phyloP scores from a whole-genome alignment of 2,329 filamentous ascomycete genomes.

The Hysterium pulicare region DNA sequence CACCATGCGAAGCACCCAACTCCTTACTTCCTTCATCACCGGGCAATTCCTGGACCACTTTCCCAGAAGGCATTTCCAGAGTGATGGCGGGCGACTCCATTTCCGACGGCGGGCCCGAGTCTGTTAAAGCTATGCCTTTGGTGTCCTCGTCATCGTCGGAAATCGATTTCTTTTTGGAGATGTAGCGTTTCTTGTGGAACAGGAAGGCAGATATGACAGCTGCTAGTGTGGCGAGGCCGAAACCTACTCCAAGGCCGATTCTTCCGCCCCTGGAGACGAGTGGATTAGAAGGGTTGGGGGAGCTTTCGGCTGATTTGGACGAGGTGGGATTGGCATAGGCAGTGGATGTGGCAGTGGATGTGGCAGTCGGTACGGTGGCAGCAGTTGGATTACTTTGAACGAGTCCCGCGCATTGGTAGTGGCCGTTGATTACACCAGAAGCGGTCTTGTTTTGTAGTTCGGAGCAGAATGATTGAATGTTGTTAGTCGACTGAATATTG shows the following conservation, averaged over 20 bases:
- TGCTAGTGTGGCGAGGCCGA: background rate
- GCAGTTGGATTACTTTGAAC: background rate
- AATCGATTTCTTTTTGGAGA: background rate
- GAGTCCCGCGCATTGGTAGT: slow-evolving; percentile 18
- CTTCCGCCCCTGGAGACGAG: no score
- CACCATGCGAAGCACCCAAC: slow-evolving; percentile 4
- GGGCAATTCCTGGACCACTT: slow-evolving; percentile 9
- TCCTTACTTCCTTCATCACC: slow-evolving; percentile 2
- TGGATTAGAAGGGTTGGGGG: background rate
- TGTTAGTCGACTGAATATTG: slow-evolving; percentile 11
- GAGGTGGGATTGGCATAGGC: background rate
- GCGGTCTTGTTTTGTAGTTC: slow-evolving; percentile 7
- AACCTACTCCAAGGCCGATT: background rate
- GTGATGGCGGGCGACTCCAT: slow-evolving; percentile 6
- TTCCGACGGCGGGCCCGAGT: slow-evolving; percentile 5
- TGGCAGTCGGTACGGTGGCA: background rate
- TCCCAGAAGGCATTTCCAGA: slow-evolving; percentile 9
- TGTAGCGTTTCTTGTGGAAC: background rate
- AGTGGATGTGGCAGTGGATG: background rate
- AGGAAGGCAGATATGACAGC: background rate
- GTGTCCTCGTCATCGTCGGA: background rate
- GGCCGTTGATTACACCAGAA: slow-evolving; percentile 7
- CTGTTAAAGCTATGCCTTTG: background rate
- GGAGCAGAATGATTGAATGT: slow-evolving; percentile 15
- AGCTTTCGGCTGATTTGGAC: background rate